phyloP scores from a whole-genome alignment of 2,329 filamentous ascomycete genomes.

The Cercospora nicotianae region DNA sequence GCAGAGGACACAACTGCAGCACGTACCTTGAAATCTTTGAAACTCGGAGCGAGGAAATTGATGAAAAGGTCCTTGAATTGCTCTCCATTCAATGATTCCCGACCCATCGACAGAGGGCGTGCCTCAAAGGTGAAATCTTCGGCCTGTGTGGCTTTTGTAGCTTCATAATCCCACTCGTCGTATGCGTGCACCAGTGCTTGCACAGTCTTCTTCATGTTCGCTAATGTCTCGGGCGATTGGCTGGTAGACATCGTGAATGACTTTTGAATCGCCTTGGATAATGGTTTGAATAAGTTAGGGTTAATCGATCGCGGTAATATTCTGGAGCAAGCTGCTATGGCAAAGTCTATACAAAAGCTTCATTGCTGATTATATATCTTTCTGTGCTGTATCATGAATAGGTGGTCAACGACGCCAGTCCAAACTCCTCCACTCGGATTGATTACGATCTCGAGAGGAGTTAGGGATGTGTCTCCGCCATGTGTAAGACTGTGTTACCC shows the following conservation, averaged over 20 bases:
- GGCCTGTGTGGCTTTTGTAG: not conserved
- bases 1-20: not conserved
- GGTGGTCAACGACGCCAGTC: not conserved
- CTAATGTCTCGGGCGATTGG: not conserved
- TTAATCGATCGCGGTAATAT: not conserved
- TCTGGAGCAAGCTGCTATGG: not conserved
- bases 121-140: not conserved
- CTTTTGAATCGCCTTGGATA: not conserved
- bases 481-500: not conserved
- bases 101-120: not conserved
- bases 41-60: not conserved
- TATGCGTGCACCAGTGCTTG: not conserved
- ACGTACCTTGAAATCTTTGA: not conserved
- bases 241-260: not conserved
- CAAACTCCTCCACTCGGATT: not conserved
- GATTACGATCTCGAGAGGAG: not conserved
- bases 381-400: not conserved
- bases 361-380: not conserved
- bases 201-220: not conserved
- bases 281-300: not conserved
- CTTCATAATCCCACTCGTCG: not conserved
- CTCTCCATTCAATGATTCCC: not conserved
- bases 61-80: not conserved
- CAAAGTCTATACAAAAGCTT: not conserved
- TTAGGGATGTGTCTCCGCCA: not conserved